Base-by-base conservation (phyloP, 208 protist species). In the Wallacemonas sp. region DNA sequence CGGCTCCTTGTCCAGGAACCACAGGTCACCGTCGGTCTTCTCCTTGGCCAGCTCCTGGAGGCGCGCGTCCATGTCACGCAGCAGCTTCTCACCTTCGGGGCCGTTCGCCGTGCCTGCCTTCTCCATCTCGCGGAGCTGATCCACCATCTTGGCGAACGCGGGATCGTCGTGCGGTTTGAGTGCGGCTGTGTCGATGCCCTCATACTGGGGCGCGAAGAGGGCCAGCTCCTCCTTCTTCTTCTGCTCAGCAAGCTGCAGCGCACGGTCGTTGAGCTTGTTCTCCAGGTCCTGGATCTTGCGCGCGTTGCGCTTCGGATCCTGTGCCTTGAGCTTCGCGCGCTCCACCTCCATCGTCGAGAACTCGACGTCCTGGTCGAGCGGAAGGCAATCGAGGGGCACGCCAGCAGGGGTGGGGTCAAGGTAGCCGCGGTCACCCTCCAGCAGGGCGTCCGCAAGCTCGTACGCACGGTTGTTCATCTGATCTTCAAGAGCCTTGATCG, bases 391-490 rank as follows among this genome's bases (percentile, higher is more conserved):
- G n/a, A 94, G 69, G 9, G 76, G 64, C 19, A 94, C 84, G 24
- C 84, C 84, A 24, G 72, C 74, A 29, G 84, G 81, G 36, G 86
- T 79, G 29, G 61, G 67, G 8, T 92, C 76, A n/a, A 94, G 70
- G 76, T 87, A 95, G 48, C 52, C 80, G 39, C 89, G 86, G 54
- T 92, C 85, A 44, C 79, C 76, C 46, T 88, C 73, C 24, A 95
- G 56, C 39, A 82, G 52, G 24, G 65, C 72, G 58, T 87, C 74
- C 41, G 89, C 89, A 57, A 95, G 49, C 58, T 92, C 81, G 56
- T 89, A 81, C 23, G 83, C 78, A 11, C 86, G 74, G 65, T 85
- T 88, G 78, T 95, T 92, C 84, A 95, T 88, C 34, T 58, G 43
- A 19, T 87, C 69, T 74, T 94, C 83, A 30, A 92, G 23, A 6